Percentiles rank a stretch among this genome's conserved stretches.
phyloP scores from a whole-genome alignment of 2,329 filamentous ascomycete genomes.

The Fonsecaea nubica region DNA sequence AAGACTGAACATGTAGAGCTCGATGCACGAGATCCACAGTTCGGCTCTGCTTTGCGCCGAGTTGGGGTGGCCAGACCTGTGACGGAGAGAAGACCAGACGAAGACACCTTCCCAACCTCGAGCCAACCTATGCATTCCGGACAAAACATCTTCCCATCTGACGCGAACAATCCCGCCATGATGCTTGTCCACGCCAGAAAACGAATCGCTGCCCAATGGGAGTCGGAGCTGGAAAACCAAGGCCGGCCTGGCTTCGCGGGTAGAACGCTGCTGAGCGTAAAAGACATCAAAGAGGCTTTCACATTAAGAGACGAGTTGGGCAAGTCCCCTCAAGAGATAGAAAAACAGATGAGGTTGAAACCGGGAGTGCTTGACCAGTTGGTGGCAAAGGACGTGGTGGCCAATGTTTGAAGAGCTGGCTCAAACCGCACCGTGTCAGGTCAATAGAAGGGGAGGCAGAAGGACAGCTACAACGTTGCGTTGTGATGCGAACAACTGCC shows the following conservation, averaged over 20 bases:
- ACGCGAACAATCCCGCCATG: conserved; percentile 60
- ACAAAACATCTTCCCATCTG: conserved; percentile 48
- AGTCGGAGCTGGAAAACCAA: conserved; percentile 60
- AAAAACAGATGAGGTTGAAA: conserved; percentile 54
- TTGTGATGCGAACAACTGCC: neutral
- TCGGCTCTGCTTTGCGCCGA: conserved; percentile 78
- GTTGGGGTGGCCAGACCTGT: conserved; percentile 63
- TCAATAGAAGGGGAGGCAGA: neutral
- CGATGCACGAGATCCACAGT: conserved; percentile 68
- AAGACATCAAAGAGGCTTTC: conserved; percentile 57
- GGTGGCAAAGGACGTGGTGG: conserved; percentile 27
- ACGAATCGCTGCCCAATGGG: conserved; percentile 59
- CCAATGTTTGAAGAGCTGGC: conserved; percentile 28
- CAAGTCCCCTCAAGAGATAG: conserved; percentile 48
- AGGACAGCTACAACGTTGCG: neutral
- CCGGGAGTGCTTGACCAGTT: conserved; percentile 49
- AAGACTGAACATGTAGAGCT: conserved; percentile 55
- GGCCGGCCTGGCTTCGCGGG: conserved; percentile 50
- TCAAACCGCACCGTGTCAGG: neutral
- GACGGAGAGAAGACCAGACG: conserved; percentile 44
- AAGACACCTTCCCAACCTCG: conserved; percentile 42
- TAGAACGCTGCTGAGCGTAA: conserved; percentile 56
- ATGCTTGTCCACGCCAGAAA: conserved; percentile 60
- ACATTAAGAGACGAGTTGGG: conserved; percentile 55
- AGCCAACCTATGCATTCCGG: conserved; percentile 42